Conservation (phyloP, 2,329 filamentous ascomycete species). For the Colletotrichum scovillei region DNA sequence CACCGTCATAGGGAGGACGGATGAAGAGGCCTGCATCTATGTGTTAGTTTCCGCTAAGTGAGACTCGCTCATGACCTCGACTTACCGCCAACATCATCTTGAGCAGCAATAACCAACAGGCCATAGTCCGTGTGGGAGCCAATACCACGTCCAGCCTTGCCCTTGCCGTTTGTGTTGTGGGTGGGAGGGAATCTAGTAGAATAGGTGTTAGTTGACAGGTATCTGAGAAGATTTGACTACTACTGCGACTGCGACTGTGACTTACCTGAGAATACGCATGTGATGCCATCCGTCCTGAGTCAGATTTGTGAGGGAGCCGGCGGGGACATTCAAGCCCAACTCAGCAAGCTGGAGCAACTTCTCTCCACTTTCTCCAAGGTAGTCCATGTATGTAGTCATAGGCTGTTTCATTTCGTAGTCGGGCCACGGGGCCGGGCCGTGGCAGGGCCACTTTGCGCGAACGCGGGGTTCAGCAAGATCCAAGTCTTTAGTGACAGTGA, state of each 20-base stretch:
- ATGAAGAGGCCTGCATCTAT: slow-evolving; percentile 53
- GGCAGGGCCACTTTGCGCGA: slow-evolving; percentile 57
- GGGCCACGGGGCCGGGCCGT: slow-evolving; percentile 62
- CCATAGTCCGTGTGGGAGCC: slow-evolving; percentile 65
- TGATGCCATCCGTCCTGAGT: slow-evolving; percentile 64
- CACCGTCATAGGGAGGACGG: slow-evolving; percentile 52
- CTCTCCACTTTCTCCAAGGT: slow-evolving; percentile 54
- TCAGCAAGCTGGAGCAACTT: slow-evolving; percentile 59
- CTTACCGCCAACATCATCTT: slow-evolving; percentile 61
- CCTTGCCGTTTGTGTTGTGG: slow-evolving; percentile 57
- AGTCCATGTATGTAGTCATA: slow-evolving; percentile 54
- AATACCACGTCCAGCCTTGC: slow-evolving; percentile 60
- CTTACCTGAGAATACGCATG: slow-evolving; percentile 58
- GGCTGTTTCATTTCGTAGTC: slow-evolving; percentile 51
- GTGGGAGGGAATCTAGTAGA: slow-evolving; percentile 44
- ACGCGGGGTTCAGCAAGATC: slow-evolving; percentile 51
- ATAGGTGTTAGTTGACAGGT: background rate
- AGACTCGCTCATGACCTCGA: background rate
- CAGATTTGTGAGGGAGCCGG: slow-evolving; percentile 52
- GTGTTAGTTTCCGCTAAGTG: background rate
- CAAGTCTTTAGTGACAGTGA: slow-evolving; percentile 63
- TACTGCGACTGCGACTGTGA: too few relatives aligned
- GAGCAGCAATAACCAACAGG: slow-evolving; percentile 60
- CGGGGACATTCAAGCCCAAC: slow-evolving; percentile 53
- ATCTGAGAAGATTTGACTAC: background rate